Conservation (phyloP, 2,329 filamentous ascomycete species). For the Colletotrichum musicola region DNA sequence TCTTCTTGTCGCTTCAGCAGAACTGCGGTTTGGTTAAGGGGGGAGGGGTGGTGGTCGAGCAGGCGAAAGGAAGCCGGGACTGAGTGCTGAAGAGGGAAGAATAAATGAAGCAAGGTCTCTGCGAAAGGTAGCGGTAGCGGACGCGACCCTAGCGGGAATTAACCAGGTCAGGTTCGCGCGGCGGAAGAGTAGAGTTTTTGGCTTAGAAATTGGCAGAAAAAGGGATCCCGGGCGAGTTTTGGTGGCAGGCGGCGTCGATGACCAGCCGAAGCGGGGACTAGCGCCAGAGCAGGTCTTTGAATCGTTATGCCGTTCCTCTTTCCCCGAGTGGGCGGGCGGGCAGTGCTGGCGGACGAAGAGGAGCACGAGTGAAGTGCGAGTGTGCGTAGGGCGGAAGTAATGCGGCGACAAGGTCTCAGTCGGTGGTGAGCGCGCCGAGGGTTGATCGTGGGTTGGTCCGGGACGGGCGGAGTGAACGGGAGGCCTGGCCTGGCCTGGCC, state of each 20-base stretch:
- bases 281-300: conserved; percentile 26
- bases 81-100: conserved; percentile 8
- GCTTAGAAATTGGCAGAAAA: conserved; percentile 34
- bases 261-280: conserved; percentile 29
- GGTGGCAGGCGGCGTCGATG: conserved; percentile 18
- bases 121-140: background rate
- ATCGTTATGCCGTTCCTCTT: conserved; percentile 17
- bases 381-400: background rate
- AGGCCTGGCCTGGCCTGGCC: conserved; percentile 18
- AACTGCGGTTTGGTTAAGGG: background rate
- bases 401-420: background rate
- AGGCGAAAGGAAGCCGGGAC: background rate
- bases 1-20: conserved; percentile 3
- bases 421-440: background rate
- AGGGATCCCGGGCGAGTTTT: conserved; percentile 9
- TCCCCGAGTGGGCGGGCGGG: conserved; percentile 12
- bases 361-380: conserved; percentile 2
- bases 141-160: conserved; percentile 27
- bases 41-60: background rate
- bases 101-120: conserved; percentile 28
- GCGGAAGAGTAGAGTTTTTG: conserved; percentile 25
- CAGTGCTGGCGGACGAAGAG: conserved; percentile 11
- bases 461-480: conserved; percentile 33
- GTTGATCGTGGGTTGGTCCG: conserved; percentile 30
- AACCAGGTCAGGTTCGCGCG: conserved; percentile 15